Evolutionary conservation across 176 grass and related monocot genomes (phyloP).

Genomic region (Oryza rufipogon): DNA sequence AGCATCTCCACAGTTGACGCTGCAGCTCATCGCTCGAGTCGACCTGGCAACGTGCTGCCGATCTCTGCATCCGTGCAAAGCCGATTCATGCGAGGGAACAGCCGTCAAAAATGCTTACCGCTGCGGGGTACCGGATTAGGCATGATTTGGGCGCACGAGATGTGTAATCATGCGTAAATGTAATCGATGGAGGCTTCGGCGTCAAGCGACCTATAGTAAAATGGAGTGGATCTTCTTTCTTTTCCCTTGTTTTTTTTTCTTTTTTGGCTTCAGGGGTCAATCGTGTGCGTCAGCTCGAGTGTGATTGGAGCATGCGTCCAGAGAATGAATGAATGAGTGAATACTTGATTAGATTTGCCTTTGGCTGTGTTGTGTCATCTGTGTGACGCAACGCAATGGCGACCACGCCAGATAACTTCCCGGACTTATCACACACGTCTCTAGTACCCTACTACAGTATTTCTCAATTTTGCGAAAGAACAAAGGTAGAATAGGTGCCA

Average conservation of each 20-base stretch:
- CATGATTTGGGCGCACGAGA: background rate
- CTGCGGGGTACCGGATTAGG: background rate
- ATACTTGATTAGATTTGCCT: background rate
- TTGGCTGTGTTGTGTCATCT: background rate
- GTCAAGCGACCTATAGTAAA: background rate
- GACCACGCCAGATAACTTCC: background rate
- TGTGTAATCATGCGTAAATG: background rate
- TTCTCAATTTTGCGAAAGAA: too few species aligned
- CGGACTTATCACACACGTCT: background rate
- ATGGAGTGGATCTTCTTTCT: background rate
- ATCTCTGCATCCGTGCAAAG: background rate
- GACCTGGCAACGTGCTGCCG: slow-evolving; percentile 9
- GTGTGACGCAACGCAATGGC: background rate
- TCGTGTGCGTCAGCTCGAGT: background rate
- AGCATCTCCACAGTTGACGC: background rate
- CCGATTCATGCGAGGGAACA: background rate
- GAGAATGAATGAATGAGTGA: background rate
- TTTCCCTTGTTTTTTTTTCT: too few species aligned
- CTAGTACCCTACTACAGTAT: too few species aligned
- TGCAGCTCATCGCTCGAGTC: background rate
- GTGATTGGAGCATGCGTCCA: background rate
- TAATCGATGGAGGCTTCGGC: background rate
- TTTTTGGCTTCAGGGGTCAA: background rate
- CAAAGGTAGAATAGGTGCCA: too few species aligned
- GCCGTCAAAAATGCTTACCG: background rate